Evolutionary conservation across 176 grass and related monocot species (phyloP).

Genomic region (Tuctoria greenei): DNA sequence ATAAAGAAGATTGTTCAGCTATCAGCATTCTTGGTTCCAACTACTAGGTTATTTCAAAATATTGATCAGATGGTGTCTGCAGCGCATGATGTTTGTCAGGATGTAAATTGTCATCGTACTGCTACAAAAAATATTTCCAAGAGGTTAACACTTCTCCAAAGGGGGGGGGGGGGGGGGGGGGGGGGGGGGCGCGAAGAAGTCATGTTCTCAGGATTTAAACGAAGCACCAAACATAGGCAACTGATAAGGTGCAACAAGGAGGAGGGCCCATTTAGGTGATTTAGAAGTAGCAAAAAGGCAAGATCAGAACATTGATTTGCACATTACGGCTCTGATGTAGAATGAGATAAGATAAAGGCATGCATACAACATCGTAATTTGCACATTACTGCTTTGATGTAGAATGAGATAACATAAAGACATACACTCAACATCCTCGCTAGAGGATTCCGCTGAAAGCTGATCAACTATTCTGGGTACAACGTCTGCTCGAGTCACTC

Average conservation of each 20-base stretch:
- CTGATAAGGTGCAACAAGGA: neutral
- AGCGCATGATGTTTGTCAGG: neutral
- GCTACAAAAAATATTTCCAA: constrained; percentile 21
- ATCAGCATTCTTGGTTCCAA: constrained; percentile 3
- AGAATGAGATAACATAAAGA: constrained; percentile 26
- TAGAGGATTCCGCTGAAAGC: constrained; percentile 78
- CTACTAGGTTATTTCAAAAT: constrained; percentile 25
- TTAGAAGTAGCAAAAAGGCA: neutral
- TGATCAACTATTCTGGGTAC: constrained; percentile 91
- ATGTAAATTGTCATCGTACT: neutral
- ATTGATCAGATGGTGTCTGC: neutral
- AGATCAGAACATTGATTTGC: constrained; percentile 15
- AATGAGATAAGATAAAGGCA: no score
- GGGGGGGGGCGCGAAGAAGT: no score
- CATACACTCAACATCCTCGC: constrained; percentile 80
- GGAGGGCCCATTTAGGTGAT: neutral
- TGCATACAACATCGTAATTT: no score
- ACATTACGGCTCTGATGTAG: neutral
- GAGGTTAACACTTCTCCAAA: neutral
- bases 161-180: neutral
- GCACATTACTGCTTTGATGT: neutral
- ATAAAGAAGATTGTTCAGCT: constrained; percentile 7
- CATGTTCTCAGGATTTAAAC: constrained; percentile 15
- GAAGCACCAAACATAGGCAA: constrained; percentile 12
- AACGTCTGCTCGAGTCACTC: constrained; percentile 94